phyloP scores from a whole-genome alignment of 2,329 filamentous ascomycete species.

The Pseudopyricularia javanii region DNA sequence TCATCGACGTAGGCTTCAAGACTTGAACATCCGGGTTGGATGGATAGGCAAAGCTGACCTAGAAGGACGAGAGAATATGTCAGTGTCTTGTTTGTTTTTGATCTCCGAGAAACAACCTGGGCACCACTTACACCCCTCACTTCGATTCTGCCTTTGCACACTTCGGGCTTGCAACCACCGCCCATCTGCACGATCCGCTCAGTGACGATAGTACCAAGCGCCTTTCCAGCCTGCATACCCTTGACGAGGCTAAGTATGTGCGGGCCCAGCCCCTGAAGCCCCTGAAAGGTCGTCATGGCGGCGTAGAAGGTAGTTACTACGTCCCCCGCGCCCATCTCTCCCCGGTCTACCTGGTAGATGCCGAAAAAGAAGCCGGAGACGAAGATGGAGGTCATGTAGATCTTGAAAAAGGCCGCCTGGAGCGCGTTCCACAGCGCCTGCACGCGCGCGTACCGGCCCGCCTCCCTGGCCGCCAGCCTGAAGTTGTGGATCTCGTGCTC shows the following conservation, averaged over 20 bases:
- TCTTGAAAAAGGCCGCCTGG: conserved; percentile 61
- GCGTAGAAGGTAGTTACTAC: conserved; percentile 81
- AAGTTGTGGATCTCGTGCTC: conserved; percentile 59
- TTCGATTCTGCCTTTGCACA: conserved; percentile 31
- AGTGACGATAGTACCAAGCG: conserved; percentile 25
- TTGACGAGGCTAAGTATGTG: conserved; percentile 69
- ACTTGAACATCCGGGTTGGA: conserved; percentile 48
- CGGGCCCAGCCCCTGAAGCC: conserved; percentile 61
- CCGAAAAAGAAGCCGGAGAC: conserved; percentile 88
- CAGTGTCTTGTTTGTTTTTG: background rate
- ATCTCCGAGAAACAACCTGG: background rate
- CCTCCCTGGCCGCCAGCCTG: conserved; percentile 19
- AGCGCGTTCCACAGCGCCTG: conserved; percentile 58
- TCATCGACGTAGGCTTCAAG: conserved; percentile 50
- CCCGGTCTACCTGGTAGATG: conserved; percentile 50
- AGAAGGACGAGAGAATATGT: background rate
- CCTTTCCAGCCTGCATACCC: conserved; percentile 60
- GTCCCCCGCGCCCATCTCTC: conserved; percentile 45
- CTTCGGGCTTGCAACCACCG: background rate
- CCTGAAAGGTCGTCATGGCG: conserved; percentile 63
- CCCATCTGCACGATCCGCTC: background rate
- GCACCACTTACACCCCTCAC: conserved; percentile 48
- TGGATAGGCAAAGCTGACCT: conserved; percentile 79
- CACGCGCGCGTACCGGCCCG: conserved; percentile 39
- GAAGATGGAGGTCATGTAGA: conserved; percentile 69